Evolutionary conservation across 495 filamentous ascomycete genomes (phyloP), one percentile per base, ranked within the genome.

Genomic region (Glarea lozoyensis): DNA sequence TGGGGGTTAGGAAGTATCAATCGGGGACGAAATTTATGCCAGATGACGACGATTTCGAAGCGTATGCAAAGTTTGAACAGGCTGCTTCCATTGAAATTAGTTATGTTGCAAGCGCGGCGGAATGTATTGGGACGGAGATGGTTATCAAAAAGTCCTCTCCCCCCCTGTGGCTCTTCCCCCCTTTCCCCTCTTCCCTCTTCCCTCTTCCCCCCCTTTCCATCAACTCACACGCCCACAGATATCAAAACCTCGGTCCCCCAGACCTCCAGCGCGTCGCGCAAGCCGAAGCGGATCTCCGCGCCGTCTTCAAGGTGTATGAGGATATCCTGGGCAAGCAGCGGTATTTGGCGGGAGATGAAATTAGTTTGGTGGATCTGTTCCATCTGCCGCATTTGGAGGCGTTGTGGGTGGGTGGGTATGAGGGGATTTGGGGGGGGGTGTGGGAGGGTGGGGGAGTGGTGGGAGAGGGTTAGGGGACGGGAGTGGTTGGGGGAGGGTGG

Each of bases 331-430:
- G 45, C 16, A 55, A 57, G 16, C 50, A 55, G 34, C 45, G 50
- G 23, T 59, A 61, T 48, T 51, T 61, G 13, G 53, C 56, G 20
- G 58, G 58, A 21, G 44, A 57, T 21, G 48, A 61, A 42, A 18
- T 59, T 35, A 52, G 53, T 30, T 30, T 61, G 15, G 58, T 40
- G 10, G 53, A 61, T 46, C 30, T 61, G 23, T 57, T 53, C 40
- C 56, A 59, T 18, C n/a, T 48, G 9, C 44, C 49, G n/a, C n/a
- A n/a, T n/a, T n/a, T n/a, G n/a, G n/a, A n/a, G n/a, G n/a, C n/a
- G n/a, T n/a, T n/a, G n/a, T n/a, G n/a, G n/a, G n/a, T n/a, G n/a
- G n/a, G n/a, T n/a, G n/a, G n/a, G n/a, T n/a, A n/a, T n/a, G n/a
- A n/a, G n/a, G n/a, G n/a, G n/a, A n/a, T n/a, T n/a, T n/a, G n/a